phyloP scores from a whole-genome alignment of 805 yeast species.

The Zygotorulaspora florentina region DNA sequence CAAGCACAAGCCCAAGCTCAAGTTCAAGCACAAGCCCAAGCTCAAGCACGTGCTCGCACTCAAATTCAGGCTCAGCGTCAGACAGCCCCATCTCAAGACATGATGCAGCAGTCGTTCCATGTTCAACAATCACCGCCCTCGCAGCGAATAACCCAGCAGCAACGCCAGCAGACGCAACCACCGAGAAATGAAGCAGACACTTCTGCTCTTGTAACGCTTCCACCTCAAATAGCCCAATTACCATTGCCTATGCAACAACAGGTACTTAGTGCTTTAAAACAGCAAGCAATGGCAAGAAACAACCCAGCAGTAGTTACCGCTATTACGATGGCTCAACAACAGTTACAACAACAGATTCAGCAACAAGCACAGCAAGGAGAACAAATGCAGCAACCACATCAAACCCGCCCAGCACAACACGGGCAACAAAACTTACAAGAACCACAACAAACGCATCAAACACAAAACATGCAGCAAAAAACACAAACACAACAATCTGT shows the following conservation, averaged over 20 bases:
- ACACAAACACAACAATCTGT: background rate
- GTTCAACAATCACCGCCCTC: conserved; percentile 11
- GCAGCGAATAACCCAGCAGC: conserved; percentile 8
- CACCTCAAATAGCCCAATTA: conserved; percentile 35
- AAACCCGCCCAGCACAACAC: conserved; percentile 8
- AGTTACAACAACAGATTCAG: conserved; percentile 27
- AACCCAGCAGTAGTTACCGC: conserved; percentile 32
- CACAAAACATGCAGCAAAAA: conserved; percentile 9
- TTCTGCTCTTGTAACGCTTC: conserved; percentile 24
- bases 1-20: conserved; percentile 1
- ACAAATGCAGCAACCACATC: conserved; percentile 7
- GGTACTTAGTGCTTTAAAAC: conserved; percentile 29
- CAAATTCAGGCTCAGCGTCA: conserved; percentile 8
- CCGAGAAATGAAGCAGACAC: conserved; percentile 3
- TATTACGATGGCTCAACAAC: conserved; percentile 30
- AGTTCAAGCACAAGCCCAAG: conserved; percentile 4
- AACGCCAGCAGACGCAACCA: conserved; percentile 6
- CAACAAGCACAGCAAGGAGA: conserved; percentile 17
- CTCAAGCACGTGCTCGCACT: conserved; percentile 1
- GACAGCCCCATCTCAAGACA: conserved; percentile 3
- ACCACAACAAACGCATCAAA: conserved; percentile 9
- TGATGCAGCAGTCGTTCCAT: conserved; percentile 3
- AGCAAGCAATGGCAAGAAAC: conserved; percentile 32
- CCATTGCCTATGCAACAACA: conserved; percentile 34
- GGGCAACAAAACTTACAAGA: conserved; percentile 1